phyloP scores from a whole-genome alignment of 2,329 filamentous ascomycete genomes.

The Thielaviopsis populi region DNA sequence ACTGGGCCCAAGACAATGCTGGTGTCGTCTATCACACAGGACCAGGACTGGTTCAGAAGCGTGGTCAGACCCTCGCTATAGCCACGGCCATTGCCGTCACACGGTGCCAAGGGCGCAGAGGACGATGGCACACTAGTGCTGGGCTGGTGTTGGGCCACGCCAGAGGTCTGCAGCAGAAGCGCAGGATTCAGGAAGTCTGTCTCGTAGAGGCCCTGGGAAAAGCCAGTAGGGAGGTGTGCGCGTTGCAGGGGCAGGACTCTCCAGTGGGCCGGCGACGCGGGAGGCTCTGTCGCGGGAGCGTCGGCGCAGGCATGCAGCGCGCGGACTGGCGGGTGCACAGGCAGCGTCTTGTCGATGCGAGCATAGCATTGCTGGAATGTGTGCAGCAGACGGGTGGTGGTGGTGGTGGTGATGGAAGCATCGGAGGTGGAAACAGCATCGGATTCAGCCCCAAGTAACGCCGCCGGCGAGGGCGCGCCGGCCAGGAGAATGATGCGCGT shows the following conservation, averaged over 20 bases:
- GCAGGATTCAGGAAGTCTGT: background rate
- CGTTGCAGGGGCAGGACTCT: constrained; percentile 8
- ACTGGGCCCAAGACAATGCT: background rate
- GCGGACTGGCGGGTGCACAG: background rate
- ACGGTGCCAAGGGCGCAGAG: background rate
- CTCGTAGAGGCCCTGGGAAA: constrained; percentile 4
- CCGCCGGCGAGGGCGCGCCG: background rate
- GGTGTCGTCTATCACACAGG: background rate
- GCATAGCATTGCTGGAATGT: constrained; percentile 8
- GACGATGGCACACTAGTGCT: background rate
- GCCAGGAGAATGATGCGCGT: background rate
- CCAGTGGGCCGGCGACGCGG: constrained; percentile 2
- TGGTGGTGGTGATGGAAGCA: background rate
- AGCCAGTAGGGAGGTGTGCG: constrained; percentile 2
- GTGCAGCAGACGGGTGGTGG: background rate
- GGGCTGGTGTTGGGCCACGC: background rate
- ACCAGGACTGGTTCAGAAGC: background rate
- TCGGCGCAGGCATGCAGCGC: background rate
- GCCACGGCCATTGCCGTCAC: no score
- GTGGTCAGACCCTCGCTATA: background rate
- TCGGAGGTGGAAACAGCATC: background rate
- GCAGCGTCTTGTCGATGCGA: background rate
- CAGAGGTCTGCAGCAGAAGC: background rate
- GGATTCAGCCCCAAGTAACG: background rate
- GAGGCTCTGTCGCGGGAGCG: background rate